phyloP scores from a whole-genome alignment of 257 asterid species.

The Solanum sparsipilum region DNA sequence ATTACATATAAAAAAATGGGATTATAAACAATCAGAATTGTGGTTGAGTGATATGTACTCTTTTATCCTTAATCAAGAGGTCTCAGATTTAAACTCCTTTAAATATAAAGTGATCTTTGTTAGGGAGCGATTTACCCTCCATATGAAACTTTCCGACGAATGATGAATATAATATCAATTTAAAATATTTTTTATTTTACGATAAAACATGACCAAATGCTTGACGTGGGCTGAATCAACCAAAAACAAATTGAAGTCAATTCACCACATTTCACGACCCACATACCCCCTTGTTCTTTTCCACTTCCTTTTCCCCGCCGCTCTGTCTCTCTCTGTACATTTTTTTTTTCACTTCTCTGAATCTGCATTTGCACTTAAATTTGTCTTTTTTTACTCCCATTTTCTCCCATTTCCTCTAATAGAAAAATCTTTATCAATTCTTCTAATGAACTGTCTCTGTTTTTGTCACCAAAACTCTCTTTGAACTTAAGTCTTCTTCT shows the following conservation, averaged over 20 bases:
- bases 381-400: neutral
- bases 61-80: rapidly evolving
- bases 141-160: rapidly evolving
- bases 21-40: neutral
- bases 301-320: neutral
- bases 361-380: neutral
- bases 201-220: neutral
- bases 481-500: conserved; percentile 53
- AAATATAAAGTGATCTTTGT: rapidly evolving
- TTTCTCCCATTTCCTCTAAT: neutral
- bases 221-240: neutral
- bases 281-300: neutral
- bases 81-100: rapidly evolving
- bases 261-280: neutral
- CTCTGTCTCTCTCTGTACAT: neutral
- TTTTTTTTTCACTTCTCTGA: neutral
- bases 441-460: neutral
- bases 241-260: neutral
- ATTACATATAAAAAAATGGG: neutral
- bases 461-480: conserved; percentile 32
- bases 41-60: rapidly evolving
- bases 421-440: neutral
- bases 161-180: rapidly evolving
- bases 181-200: neutral
- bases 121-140: rapidly evolving